These are phyloP conservation scores for Theileria parva DNA, from an alignment of 169 alveolate genomes.

Conservation along the genomic window DNA sequence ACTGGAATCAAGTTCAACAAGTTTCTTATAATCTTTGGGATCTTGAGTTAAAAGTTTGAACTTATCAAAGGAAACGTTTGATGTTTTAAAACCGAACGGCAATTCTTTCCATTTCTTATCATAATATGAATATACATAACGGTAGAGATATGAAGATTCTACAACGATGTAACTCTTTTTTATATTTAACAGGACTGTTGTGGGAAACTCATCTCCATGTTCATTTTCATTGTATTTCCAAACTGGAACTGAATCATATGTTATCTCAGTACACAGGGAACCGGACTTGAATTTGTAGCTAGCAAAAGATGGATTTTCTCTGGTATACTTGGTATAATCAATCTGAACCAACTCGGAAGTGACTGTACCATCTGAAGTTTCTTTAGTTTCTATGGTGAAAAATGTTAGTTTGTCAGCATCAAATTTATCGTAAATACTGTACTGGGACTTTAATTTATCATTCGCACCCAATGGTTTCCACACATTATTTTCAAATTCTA, in stretches of 20 bases:
- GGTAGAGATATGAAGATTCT: background rate
- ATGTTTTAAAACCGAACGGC: slow-evolving; percentile 4
- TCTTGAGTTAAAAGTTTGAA: background rate
- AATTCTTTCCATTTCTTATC: slow-evolving; percentile 1
- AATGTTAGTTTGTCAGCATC: background rate
- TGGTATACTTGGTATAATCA: background rate
- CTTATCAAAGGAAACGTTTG: background rate
- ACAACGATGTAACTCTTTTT: background rate
- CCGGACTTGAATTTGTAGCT: background rate
- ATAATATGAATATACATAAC: slow-evolving; percentile 1
- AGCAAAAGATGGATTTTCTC: background rate
- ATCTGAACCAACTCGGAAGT: background rate
- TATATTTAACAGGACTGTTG: background rate
- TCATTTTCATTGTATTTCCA: background rate
- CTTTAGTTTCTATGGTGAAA: background rate
- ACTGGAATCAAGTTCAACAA: background rate
- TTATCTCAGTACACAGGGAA: background rate
- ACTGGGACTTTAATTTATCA: background rate
- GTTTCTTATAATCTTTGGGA: background rate
- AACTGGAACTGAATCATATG: background rate
- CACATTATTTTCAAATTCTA: background rate
- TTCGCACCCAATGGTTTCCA: background rate
- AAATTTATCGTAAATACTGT: background rate
- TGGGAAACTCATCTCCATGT: background rate
- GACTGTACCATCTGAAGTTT: background rate